phyloP scores from a whole-genome alignment of 345 rosid genomes.

The Aurinia saxatilis region DNA sequence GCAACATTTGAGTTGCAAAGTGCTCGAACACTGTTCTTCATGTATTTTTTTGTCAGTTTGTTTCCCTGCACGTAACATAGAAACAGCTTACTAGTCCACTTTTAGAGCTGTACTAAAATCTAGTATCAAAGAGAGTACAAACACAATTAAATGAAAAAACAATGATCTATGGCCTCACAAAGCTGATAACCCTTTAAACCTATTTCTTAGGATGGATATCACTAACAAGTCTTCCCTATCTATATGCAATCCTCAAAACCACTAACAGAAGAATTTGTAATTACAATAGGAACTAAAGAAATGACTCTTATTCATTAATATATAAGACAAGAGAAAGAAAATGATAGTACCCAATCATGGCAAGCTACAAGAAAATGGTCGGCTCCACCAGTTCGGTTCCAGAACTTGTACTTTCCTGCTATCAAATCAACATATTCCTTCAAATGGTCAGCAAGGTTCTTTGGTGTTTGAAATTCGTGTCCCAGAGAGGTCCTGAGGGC shows the following conservation, averaged over 20 bases:
- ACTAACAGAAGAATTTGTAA: too few relatives aligned
- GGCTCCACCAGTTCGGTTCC: conserved; percentile 80
- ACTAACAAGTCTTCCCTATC: too few relatives aligned
- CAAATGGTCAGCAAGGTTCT: conserved; percentile 41
- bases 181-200: too few relatives aligned
- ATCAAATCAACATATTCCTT: conserved; percentile 50
- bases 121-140: neutral
- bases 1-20: conserved; percentile 79
- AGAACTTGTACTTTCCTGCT: conserved; percentile 55
- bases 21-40: conserved; percentile 55
- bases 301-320: neutral
- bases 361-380: conserved; percentile 94
- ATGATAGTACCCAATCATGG: conserved; percentile 80
- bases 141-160: too few relatives aligned
- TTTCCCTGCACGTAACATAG: conserved; percentile 48
- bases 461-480: conserved; percentile 26
- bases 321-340: neutral
- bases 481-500: conserved; percentile 47
- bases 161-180: too few relatives aligned
- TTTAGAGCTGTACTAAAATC: neutral
- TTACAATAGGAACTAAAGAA: neutral
- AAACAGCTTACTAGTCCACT: neutral
- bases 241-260: too few relatives aligned
- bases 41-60: conserved; percentile 39
- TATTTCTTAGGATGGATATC: too few relatives aligned